A percentile compares a stretch with the other conserved stretches of the same genome.
These are phyloP conservation scores for Nigrospora sphaerica DNA, from an alignment of 2,329 filamentous ascomycete genomes.

Conservation along the genomic window DNA sequence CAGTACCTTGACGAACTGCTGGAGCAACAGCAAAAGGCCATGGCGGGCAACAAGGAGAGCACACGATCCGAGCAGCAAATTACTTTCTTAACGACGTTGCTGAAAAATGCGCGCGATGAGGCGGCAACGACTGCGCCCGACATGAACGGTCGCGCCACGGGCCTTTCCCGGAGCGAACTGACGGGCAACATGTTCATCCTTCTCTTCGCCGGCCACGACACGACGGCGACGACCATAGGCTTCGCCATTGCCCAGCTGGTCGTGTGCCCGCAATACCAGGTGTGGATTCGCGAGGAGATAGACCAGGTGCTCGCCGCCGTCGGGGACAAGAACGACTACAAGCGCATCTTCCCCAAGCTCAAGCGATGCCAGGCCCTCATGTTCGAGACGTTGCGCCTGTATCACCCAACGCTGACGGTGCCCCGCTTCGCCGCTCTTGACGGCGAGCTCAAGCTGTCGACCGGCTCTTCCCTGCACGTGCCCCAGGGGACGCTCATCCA, in stretches of 20 bases:
- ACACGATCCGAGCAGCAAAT: conserved; percentile 4
- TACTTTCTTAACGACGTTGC: neutral
- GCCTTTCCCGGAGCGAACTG: conserved; percentile 13
- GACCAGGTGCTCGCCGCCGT: neutral
- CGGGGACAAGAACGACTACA: conserved; percentile 9
- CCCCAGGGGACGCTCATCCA: neutral
- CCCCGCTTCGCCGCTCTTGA: neutral
- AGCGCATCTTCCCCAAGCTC: conserved; percentile 10
- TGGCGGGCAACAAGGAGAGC: conserved; percentile 9
- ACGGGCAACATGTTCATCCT: conserved; percentile 20
- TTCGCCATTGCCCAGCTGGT: conserved; percentile 13
- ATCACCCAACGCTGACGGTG: neutral
- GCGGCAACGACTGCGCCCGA: neutral
- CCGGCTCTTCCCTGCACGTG: neutral
- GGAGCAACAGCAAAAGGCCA: neutral
- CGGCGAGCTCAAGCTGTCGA: neutral
- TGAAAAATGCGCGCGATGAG: neutral
- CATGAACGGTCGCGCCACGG: neutral
- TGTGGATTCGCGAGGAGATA: conserved; percentile 8
- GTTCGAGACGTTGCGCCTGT: conserved; percentile 5
- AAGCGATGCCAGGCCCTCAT: conserved; percentile 15
- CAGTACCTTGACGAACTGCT: conserved; percentile 15
- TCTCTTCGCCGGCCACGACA: conserved; percentile 22
- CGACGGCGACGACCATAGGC: conserved; percentile 14
- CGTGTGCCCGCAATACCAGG: conserved; percentile 12